Conservation (phyloP, 306 rosid genomes). For the Styphnolobium japonicum region DNA sequence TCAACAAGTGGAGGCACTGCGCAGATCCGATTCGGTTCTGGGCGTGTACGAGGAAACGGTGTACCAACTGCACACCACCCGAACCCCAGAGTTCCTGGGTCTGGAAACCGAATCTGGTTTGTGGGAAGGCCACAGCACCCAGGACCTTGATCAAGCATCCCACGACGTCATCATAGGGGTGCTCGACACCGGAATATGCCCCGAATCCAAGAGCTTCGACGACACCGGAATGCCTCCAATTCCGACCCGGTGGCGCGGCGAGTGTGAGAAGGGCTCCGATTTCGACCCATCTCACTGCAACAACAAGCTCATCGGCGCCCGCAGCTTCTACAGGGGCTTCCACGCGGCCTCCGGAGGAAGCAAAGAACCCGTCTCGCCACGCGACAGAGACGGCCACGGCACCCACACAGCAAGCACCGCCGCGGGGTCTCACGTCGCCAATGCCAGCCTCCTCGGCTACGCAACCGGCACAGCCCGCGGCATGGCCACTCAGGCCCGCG, state of each 20-base stretch:
- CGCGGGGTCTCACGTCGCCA: conserved; percentile 62
- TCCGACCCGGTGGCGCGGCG: conserved; percentile 73
- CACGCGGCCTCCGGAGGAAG: conserved; percentile 49
- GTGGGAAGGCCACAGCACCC: conserved; percentile 58
- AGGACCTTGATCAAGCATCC: conserved; percentile 55
- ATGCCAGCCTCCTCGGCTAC: conserved; percentile 68
- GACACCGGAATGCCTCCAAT: conserved; percentile 69
- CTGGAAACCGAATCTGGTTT: conserved; percentile 44
- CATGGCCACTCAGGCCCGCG: conserved; percentile 70
- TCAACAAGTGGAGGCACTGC: conserved; percentile 44
- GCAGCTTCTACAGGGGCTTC: conserved; percentile 75
- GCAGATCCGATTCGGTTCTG: conserved; percentile 55
- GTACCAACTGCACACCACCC: conserved; percentile 81
- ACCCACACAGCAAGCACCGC: conserved; percentile 94
- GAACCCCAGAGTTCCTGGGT: conserved; percentile 81
- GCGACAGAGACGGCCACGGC: conserved; percentile 88
- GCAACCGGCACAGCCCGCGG: conserved; percentile 79
- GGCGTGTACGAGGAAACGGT: conserved; percentile 72
- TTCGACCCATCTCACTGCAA: conserved; percentile 49
- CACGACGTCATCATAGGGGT: conserved; percentile 74
- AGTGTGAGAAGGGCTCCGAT: conserved; percentile 64
- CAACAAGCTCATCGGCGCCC: conserved; percentile 86
- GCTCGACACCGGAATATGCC: conserved; percentile 88
- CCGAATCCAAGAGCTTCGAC: conserved; percentile 76
- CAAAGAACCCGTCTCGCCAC: conserved; percentile 55